Percentiles rank a stretch among this genome's conserved stretches.
Evolutionary conservation across 2,329 filamentous ascomycete genomes (phyloP).

Genomic region (Stachybotrys chartarum): DNA sequence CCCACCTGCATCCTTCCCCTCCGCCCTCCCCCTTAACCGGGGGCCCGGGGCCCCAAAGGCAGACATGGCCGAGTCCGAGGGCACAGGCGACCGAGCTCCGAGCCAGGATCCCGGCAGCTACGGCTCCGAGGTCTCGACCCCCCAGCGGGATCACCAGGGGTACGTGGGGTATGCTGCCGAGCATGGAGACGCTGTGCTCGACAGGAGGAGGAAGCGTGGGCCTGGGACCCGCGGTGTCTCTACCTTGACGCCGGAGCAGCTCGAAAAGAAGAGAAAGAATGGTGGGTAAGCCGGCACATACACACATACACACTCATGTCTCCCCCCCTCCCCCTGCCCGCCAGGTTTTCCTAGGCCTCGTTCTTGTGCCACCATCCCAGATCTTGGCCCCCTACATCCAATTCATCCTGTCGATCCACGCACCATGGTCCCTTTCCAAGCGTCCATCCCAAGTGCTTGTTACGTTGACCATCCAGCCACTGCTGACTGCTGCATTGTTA

Average conservation of each 20-base stretch:
- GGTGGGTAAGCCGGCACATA: conserved; percentile 28
- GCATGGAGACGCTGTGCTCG: conserved; percentile 2
- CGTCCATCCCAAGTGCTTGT: too few relatives aligned
- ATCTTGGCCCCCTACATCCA: too few relatives aligned
- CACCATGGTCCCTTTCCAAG: too few relatives aligned
- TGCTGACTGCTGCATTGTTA: too few relatives aligned
- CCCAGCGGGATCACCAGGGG: conserved; percentile 11
- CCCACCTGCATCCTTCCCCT: neutral
- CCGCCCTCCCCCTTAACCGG: neutral
- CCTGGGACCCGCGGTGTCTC: conserved; percentile 44
- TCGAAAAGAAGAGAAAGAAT: conserved; percentile 59
- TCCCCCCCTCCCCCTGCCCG: neutral
- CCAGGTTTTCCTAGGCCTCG: too few relatives aligned
- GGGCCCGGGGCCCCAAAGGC: neutral
- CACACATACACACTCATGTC: too few relatives aligned
- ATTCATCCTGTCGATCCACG: too few relatives aligned
- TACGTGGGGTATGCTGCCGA: conserved; percentile 10
- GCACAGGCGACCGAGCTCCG: neutral
- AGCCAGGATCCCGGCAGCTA: neutral
- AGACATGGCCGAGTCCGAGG: neutral
- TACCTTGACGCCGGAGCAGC: conserved; percentile 66
- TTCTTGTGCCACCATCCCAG: neutral
- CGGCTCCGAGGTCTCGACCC: neutral
- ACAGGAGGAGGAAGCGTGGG: conserved; percentile 39
- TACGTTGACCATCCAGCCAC: too few relatives aligned